Evolutionary conservation across 768 basidiomycete genomes (phyloP).

Genomic region (Suillus cothurnatus): DNA sequence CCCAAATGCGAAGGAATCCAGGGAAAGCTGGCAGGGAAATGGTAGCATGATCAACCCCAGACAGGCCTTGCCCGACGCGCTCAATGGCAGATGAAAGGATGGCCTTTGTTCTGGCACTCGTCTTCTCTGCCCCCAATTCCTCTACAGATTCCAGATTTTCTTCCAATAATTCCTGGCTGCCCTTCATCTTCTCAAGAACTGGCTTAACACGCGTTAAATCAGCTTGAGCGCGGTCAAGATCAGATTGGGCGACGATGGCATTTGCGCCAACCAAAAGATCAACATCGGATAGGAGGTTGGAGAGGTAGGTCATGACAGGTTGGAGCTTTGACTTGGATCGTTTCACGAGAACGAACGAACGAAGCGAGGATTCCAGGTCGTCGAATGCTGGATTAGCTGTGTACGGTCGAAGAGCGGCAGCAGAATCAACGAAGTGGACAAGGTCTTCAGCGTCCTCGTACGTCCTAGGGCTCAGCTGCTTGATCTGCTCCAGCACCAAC

Average conservation of each 20-base stretch:
- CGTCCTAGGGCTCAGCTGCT: constrained; percentile 87
- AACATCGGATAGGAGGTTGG: constrained; percentile 87
- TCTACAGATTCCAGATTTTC: constrained; percentile 78
- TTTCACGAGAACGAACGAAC: constrained; percentile 95
- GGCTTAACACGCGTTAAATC: constrained; percentile 75
- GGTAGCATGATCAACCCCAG: constrained; percentile 51
- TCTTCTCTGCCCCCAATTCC: constrained; percentile 64
- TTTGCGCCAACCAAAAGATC: constrained; percentile 88
- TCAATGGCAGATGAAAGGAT: constrained; percentile 72
- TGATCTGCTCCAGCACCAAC: constrained; percentile 91
- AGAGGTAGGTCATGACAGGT: constrained; percentile 89
- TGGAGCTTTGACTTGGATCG: constrained; percentile 95
- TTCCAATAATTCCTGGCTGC: constrained; percentile 71
- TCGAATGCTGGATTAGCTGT: constrained; percentile 74
- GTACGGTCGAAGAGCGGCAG: constrained; percentile 66
- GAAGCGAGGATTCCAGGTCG: constrained; percentile 84
- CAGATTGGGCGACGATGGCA: constrained; percentile 78
- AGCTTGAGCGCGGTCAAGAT: constrained; percentile 68
- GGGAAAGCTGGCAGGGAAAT: constrained; percentile 78
- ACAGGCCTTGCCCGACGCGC: constrained; percentile 73
- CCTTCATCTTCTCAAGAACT: constrained; percentile 86
- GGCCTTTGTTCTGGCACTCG: constrained; percentile 54
- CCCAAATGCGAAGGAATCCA: constrained; percentile 80
- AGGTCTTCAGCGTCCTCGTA: constrained; percentile 90
- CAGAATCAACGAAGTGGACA: constrained; percentile 98